A percentile compares a stretch with the other conserved stretches of the same genome.
These are phyloP conservation scores for Nannochloropsis gaditana DNA, from an alignment of 108 stramenopile genomes.

Conservation along the genomic window DNA sequence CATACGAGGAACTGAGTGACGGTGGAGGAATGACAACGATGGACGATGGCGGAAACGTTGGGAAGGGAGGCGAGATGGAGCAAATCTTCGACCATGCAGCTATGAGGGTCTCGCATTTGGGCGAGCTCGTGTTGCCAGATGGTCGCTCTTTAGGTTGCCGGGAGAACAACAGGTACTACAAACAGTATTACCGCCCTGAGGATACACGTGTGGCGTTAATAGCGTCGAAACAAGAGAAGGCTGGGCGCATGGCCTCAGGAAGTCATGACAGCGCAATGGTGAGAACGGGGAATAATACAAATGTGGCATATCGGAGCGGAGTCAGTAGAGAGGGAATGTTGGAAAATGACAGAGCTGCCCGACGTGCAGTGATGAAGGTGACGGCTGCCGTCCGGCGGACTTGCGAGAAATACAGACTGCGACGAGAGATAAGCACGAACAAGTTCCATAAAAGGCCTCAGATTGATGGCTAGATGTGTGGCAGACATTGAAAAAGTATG, in stretches of 20 bases:
- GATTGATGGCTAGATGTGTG: not conserved
- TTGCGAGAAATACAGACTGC: not conserved
- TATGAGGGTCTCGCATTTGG: constrained; percentile 32
- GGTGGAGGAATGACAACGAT: constrained; percentile 58
- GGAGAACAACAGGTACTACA: constrained; percentile 48
- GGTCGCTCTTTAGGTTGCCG: constrained; percentile 51
- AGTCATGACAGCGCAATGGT: constrained; percentile 24
- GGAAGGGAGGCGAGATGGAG: constrained; percentile 42
- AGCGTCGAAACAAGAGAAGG: constrained; percentile 28
- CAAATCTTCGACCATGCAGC: not conserved
- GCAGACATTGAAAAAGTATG: no score
- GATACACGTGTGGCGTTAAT: constrained; percentile 18
- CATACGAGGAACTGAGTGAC: constrained; percentile 40
- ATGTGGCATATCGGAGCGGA: not conserved
- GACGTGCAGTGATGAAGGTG: not conserved
- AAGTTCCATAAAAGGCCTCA: constrained; percentile 17
- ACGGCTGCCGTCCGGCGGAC: not conserved
- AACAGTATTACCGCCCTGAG: constrained; percentile 36
- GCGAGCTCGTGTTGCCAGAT: constrained; percentile 48
- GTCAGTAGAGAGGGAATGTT: not conserved
- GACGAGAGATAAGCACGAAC: not conserved
- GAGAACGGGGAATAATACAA: not conserved
- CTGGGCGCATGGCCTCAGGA: constrained; percentile 31
- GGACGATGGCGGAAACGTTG: constrained; percentile 49
- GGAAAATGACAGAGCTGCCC: not conserved